Evolutionary conservation across 2,329 filamentous ascomycete genomes (phyloP).

Genomic region (Pseudocercospora cruenta): DNA sequence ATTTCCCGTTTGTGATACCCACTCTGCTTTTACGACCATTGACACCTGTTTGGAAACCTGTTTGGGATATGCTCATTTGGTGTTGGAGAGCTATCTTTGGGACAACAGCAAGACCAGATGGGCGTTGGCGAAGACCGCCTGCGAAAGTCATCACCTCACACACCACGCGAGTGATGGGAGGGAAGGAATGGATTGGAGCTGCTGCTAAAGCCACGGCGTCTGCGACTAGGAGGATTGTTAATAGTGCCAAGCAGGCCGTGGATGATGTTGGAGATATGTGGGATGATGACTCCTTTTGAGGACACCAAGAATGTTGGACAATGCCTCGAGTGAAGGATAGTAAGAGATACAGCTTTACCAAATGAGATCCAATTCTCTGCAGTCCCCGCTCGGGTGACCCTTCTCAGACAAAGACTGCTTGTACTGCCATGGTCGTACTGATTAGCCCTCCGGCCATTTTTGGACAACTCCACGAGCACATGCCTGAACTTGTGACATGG

Average conservation of each 20-base stretch:
- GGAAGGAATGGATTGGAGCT: constrained; percentile 16
- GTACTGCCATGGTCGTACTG: neutral
- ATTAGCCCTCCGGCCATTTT: neutral
- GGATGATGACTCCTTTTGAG: constrained; percentile 33
- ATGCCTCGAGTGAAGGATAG: neutral
- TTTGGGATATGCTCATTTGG: constrained; percentile 25
- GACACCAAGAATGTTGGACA: neutral
- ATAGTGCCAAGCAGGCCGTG: constrained; percentile 30
- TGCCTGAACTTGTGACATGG: neutral
- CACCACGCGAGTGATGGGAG: neutral
- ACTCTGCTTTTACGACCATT: constrained; percentile 55
- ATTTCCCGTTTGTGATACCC: constrained; percentile 59
- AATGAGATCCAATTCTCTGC: neutral
- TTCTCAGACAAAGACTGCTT: neutral
- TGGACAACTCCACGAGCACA: neutral
- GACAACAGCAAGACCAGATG: neutral
- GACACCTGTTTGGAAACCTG: constrained; percentile 41
- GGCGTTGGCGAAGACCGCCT: neutral
- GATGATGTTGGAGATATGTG: constrained; percentile 36
- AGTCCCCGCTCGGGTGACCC: neutral
- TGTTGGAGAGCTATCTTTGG: constrained; percentile 1
- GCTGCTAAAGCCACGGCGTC: constrained; percentile 18
- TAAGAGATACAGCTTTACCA: neutral
- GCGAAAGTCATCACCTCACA: neutral
- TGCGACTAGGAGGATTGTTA: constrained; percentile 26